Conservation (phyloP, 371 early-diverging fungal species). For the Batrachochytrium dendrobatidis region DNA sequence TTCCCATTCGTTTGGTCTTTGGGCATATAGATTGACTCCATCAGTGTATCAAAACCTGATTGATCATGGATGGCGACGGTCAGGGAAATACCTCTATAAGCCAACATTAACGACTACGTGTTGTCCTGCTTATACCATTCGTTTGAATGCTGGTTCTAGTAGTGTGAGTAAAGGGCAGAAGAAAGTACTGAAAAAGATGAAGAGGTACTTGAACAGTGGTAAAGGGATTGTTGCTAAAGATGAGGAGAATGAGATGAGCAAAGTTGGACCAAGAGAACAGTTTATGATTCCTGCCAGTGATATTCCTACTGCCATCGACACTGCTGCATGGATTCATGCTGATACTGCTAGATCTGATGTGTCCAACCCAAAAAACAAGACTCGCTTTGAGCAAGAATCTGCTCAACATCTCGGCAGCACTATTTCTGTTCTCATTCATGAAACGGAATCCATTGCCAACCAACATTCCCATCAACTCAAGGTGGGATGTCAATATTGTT, state of each 20-base stretch:
- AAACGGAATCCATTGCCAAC: no score
- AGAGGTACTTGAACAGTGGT: conserved; percentile 14
- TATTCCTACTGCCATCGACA: neutral
- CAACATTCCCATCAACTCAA: conserved; percentile 13
- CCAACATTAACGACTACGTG: conserved; percentile 40
- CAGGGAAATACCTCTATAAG: conserved; percentile 45
- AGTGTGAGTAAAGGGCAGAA: conserved; percentile 56
- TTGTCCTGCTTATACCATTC: conserved; percentile 49
- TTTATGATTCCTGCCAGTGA: neutral
- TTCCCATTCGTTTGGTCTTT: conserved; percentile 25
- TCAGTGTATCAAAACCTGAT: conserved; percentile 45
- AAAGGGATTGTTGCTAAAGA: neutral
- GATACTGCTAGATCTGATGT: no score
- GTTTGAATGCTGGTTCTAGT: conserved; percentile 30
- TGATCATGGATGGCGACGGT: conserved; percentile 57
- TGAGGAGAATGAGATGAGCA: neutral
- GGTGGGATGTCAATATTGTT: neutral
- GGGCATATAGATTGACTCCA: conserved; percentile 21
- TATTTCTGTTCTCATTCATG: no score
- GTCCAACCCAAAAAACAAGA: no score
- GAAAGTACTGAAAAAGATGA: conserved; percentile 50
- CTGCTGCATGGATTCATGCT: no score
- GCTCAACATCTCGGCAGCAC: no score
- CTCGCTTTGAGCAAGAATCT: no score
- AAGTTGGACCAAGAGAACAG: neutral